phyloP scores from a whole-genome alignment of 192 early-diverging fungal species.

The Umbelopsis ramanniana region DNA sequence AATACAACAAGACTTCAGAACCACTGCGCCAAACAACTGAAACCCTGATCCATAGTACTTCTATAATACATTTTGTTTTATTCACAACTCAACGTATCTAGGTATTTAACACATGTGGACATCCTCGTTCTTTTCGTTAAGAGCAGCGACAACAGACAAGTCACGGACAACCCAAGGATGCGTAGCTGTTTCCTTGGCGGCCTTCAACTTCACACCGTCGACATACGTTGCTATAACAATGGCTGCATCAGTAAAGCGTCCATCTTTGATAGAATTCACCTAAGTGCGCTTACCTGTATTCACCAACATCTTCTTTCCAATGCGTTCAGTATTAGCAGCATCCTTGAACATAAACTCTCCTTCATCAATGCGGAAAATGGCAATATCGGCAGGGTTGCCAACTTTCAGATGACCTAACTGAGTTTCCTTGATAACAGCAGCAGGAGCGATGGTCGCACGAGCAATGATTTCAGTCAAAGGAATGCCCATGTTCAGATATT shows the following conservation, averaged over 20 bases:
- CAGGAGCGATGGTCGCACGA: conserved; percentile 28
- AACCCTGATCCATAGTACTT: neutral
- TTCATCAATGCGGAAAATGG: conserved; percentile 25
- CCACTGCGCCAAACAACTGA: too few relatives aligned
- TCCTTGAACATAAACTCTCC: conserved; percentile 23
- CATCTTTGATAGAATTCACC: neutral
- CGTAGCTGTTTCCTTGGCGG: conserved; percentile 11
- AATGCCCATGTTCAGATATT: conserved; percentile 31
- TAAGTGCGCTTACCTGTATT: neutral
- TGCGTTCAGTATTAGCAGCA: conserved; percentile 19
- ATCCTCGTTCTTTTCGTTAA: conserved; percentile 13
- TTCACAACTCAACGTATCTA: neutral
- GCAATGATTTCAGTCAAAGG: conserved; percentile 19
- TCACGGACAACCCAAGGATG: conserved; percentile 32
- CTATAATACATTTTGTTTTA: conserved; percentile 1
- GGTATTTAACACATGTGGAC: conserved; percentile 9
- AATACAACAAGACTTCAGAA: too few relatives aligned
- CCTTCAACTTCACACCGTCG: neutral
- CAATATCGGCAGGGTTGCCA: conserved; percentile 32
- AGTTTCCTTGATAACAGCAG: conserved; percentile 23
- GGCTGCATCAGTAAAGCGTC: neutral
- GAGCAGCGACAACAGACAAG: conserved; percentile 13
- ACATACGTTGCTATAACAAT: conserved; percentile 15
- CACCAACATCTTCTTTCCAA: conserved; percentile 1
- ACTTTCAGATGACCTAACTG: conserved; percentile 28